Evolutionary conservation across 2,329 filamentous ascomycete species (phyloP).

Genomic region (Calonectria crousiana): DNA sequence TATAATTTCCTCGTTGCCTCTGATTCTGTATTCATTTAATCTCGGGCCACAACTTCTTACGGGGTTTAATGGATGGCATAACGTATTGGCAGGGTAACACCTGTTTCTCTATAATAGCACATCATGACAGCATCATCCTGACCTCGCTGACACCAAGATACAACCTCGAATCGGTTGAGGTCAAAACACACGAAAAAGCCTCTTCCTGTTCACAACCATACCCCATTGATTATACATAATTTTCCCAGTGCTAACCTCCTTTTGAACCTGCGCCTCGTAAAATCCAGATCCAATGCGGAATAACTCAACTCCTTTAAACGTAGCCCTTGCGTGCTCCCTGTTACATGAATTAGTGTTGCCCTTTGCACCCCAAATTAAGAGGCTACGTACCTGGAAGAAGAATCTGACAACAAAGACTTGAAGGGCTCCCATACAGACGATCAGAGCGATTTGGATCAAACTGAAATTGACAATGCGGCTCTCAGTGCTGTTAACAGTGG

Average conservation of each 20-base stretch:
- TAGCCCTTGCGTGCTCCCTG: constrained; percentile 77
- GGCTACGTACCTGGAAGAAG: constrained; percentile 86
- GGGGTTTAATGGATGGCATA: background rate
- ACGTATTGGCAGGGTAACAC: constrained; percentile 23
- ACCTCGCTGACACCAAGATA: constrained; percentile 28
- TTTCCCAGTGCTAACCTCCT: constrained; percentile 43
- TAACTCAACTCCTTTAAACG: constrained; percentile 61
- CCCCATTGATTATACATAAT: constrained; percentile 47
- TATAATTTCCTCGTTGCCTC: background rate
- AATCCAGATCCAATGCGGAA: constrained; percentile 40
- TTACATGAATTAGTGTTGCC: constrained; percentile 26
- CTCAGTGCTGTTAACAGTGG: constrained; percentile 96
- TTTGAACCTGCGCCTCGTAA: constrained; percentile 49
- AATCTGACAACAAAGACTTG: constrained; percentile 98
- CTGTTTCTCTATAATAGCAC: constrained; percentile 31
- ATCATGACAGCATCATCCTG: constrained; percentile 41
- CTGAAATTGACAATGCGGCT: constrained; percentile 97
- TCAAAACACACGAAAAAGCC: constrained; percentile 26
- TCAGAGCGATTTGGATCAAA: constrained; percentile 90
- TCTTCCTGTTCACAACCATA: constrained; percentile 31
- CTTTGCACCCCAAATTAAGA: background rate
- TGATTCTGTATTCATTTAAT: background rate
- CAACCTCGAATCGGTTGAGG: constrained; percentile 25
- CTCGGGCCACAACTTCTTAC: background rate
- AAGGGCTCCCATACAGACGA: constrained; percentile 93